These are phyloP conservation scores for Colletotrichum kahawae DNA, from an alignment of 2,329 filamentous ascomycete species.

Conservation along the genomic window DNA sequence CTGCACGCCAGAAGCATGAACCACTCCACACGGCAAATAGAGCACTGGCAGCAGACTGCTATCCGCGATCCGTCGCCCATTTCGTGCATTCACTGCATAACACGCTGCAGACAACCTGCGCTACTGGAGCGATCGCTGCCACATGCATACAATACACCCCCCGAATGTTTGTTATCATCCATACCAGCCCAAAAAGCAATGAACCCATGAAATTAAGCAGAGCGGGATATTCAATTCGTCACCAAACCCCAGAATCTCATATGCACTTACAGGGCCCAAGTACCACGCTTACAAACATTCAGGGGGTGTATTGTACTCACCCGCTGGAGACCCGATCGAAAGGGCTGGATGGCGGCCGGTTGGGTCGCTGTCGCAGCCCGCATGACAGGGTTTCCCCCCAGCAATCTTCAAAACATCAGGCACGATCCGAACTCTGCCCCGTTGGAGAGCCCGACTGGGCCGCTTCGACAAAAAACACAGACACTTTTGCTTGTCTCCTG, in stretches of 20 bases:
- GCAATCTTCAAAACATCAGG: not conserved
- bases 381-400: conserved; percentile 4
- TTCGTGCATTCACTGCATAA: not conserved
- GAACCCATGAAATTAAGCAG: too few species aligned
- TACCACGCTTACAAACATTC: too few species aligned
- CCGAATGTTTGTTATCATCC: too few species aligned
- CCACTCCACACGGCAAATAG: not conserved
- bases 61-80: not conserved
- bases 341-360: not conserved
- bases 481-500: not conserved
- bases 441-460: not conserved
- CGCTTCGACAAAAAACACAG: not conserved
- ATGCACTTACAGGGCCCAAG: too few species aligned
- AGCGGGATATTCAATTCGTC: too few species aligned
- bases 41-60: not conserved
- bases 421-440: conserved; percentile 13
- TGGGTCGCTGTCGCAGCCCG: not conserved
- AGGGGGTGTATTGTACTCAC: too few species aligned
- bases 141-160: too few species aligned
- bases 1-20: conserved; percentile 9
- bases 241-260: too few species aligned
- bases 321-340: conserved; percentile 3
- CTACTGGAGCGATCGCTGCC: conserved; percentile 4
- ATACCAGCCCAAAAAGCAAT: too few species aligned
- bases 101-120: conserved; percentile 2